Percentiles rank a stretch among this genome's conserved stretches.
Evolutionary conservation across 352 stramenopile genomes (phyloP).

Genomic region (Globisporangium echinulatum): DNA sequence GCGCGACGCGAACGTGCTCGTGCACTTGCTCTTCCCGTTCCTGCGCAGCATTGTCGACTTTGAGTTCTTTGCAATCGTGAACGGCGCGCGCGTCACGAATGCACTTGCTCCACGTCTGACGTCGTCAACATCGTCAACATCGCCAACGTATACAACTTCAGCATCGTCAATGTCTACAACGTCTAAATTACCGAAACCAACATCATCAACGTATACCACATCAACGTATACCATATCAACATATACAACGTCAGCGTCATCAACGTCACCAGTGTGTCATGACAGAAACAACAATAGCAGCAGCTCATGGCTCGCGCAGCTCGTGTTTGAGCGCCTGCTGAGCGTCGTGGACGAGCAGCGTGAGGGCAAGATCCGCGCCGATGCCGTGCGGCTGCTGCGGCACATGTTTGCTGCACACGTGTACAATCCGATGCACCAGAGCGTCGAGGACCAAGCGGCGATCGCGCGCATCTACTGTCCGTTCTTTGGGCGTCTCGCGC

Average conservation of each 20-base stretch:
- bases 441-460: conserved; percentile 35
- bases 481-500: conserved; percentile 32
- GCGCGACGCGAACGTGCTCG: conserved; percentile 41
- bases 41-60: conserved; percentile 59
- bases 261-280: too few relatives aligned
- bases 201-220: too few relatives aligned
- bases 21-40: conserved; percentile 67
- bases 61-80: conserved; percentile 61
- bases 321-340: conserved; percentile 47
- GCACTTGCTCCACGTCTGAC: not conserved
- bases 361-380: conserved; percentile 50
- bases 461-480: conserved; percentile 63
- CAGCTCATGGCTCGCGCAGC: conserved; percentile 40
- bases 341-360: conserved; percentile 47
- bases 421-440: conserved; percentile 44
- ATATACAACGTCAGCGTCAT: too few relatives aligned
- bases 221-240: too few relatives aligned
- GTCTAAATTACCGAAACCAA: too few relatives aligned
- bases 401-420: conserved; percentile 59
- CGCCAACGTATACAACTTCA: not conserved
- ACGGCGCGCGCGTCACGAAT: conserved; percentile 19
- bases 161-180: not conserved
- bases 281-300: too few relatives aligned
- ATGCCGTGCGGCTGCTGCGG: conserved; percentile 43
- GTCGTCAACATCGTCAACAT: not conserved